Evolutionary conservation across 306 rosid genomes (phyloP).

Genomic region (Lathyrus aphaca): DNA sequence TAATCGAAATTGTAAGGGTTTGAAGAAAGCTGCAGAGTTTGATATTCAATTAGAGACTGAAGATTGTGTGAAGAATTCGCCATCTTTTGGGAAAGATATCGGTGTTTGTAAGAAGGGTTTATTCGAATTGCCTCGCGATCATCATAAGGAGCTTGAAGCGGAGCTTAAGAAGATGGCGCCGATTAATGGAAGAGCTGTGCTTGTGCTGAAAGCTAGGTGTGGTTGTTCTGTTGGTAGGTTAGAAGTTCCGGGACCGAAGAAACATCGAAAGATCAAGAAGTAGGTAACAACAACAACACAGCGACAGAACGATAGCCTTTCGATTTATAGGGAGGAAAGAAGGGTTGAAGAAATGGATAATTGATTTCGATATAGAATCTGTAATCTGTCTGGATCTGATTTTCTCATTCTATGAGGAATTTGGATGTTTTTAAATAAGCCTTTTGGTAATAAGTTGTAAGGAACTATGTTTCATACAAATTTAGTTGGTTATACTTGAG

Average conservation of each 20-base stretch:
- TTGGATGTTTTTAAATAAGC: conserved; percentile 72
- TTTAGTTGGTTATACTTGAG: conserved; percentile 59
- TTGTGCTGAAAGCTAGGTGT: conserved; percentile 80
- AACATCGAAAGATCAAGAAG: conserved; percentile 80
- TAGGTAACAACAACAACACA: conserved; percentile 37
- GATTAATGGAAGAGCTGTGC: conserved; percentile 84
- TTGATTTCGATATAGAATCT: conserved; percentile 45
- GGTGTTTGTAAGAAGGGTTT: conserved; percentile 69
- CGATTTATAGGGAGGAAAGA: conserved; percentile 43
- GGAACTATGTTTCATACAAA: conserved; percentile 52
- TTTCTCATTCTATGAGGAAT: conserved; percentile 46
- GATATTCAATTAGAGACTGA: conserved; percentile 96
- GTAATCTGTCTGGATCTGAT: conserved; percentile 46
- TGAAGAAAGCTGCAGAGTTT: conserved; percentile 81
- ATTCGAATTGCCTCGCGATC: conserved; percentile 85
- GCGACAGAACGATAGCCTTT: neutral
- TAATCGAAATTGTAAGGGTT: conserved; percentile 81
- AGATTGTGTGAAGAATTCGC: conserved; percentile 84
- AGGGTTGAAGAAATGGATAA: conserved; percentile 13
- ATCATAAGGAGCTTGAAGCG: conserved; percentile 84
- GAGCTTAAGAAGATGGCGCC: conserved; percentile 99
- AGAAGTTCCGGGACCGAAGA: conserved; percentile 92
- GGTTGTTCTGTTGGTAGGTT: conserved; percentile 96
- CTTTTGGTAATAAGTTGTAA: conserved; percentile 65
- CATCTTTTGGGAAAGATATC: conserved; percentile 42